A percentile compares a stretch with the other conserved stretches of the same genome.
Conservation (phyloP, 805 yeast genomes). For the Wickerhamiella brachini region DNA sequence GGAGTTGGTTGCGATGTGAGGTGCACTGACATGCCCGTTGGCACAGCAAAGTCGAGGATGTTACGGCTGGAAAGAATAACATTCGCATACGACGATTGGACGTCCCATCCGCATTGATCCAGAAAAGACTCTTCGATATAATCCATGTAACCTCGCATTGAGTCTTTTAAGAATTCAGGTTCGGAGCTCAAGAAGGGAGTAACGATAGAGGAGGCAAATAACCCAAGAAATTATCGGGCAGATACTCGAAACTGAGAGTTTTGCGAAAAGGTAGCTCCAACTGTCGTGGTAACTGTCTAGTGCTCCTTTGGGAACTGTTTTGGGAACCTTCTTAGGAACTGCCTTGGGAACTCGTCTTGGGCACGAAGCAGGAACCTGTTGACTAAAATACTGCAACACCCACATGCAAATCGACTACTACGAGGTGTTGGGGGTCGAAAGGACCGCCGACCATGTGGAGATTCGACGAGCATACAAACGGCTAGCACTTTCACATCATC, state of each 20-base stretch:
- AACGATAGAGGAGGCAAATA: no score
- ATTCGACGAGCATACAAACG: constrained; percentile 76
- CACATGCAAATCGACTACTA: constrained; percentile 29
- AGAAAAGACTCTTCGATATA: constrained; percentile 63
- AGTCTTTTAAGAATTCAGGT: not conserved
- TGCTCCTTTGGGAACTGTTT: no score
- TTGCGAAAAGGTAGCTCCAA: no score
- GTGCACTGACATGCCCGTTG: constrained; percentile 49
- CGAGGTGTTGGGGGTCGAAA: constrained; percentile 55
- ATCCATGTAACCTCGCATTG: constrained; percentile 78
- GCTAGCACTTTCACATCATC: constrained; percentile 72
- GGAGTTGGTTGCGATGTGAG: constrained; percentile 59
- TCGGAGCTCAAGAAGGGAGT: constrained; percentile 15
- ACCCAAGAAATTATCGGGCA: no score
- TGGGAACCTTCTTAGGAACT: no score
- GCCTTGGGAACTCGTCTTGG: no score
- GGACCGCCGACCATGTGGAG: constrained; percentile 52
- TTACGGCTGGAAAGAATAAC: constrained; percentile 30
- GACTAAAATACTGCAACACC: not conserved
- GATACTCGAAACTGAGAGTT: no score
- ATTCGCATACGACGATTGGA: constrained; percentile 62
- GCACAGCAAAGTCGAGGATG: constrained; percentile 59
- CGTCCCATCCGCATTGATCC: constrained; percentile 60
- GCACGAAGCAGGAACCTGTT: no score
- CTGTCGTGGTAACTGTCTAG: no score